Percentiles rank a stretch among this genome's conserved stretches.
phyloP scores from a whole-genome alignment of 192 early-diverging fungal species.

The Rhizophagus clarus region DNA sequence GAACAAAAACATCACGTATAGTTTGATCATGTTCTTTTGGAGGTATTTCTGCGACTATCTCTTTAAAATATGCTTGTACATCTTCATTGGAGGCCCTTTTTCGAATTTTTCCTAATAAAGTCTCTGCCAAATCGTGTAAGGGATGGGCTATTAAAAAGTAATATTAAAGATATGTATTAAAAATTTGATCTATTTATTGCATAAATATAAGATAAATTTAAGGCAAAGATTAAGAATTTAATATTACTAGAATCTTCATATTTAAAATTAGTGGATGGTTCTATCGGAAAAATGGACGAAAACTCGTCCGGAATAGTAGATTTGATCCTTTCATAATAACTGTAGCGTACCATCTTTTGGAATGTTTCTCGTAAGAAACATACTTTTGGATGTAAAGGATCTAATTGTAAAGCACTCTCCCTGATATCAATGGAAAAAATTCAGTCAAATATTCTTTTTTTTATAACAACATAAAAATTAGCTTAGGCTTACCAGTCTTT shows the following conservation, averaged over 20 bases:
- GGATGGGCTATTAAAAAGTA: conserved; percentile 36
- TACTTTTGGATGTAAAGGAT: conserved; percentile 56
- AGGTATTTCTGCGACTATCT: conserved; percentile 40
- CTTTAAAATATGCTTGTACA: conserved; percentile 47
- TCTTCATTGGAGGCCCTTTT: conserved; percentile 52
- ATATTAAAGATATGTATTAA: not conserved
- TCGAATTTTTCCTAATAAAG: conserved; percentile 46
- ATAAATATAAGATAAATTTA: too few relatives aligned
- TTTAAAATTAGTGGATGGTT: conserved; percentile 74
- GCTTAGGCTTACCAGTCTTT: conserved; percentile 62
- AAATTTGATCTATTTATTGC: too few relatives aligned
- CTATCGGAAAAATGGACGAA: conserved; percentile 55
- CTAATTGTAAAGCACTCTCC: conserved; percentile 54
- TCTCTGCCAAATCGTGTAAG: conserved; percentile 43
- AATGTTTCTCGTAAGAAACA: conserved; percentile 87
- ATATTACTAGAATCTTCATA: conserved; percentile 58
- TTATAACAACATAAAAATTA: not conserved
- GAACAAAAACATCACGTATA: conserved; percentile 73
- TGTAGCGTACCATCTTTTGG: conserved; percentile 81
- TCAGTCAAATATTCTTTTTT: not conserved
- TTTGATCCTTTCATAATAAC: conserved; percentile 89
- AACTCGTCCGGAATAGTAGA: conserved; percentile 73
- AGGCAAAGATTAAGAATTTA: not conserved
- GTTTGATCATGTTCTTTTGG: conserved; percentile 52
- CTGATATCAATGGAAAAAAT: conserved; percentile 37